phyloP scores from a whole-genome alignment of 306 rosid genomes.

The Dalbergia cultrata region DNA sequence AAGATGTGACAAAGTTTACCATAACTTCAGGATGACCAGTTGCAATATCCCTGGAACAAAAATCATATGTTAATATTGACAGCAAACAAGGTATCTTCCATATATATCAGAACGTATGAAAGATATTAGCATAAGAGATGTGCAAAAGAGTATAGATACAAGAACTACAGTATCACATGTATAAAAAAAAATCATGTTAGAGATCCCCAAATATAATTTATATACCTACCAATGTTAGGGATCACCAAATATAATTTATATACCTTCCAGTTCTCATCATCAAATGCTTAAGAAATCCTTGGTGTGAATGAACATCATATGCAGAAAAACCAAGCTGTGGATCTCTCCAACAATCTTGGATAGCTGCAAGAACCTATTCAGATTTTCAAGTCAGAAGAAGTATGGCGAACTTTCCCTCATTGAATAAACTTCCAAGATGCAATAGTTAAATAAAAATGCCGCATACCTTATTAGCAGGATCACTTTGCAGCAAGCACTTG shows the following conservation, averaged over 20 bases:
- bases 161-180: conserved; percentile 22
- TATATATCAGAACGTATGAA: conserved; percentile 28
- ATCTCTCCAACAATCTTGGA: conserved; percentile 95
- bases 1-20: conserved; percentile 98
- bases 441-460: background rate
- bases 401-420: conserved; percentile 50
- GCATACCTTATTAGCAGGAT: conserved; percentile 81
- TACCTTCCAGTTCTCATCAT: conserved; percentile 98
- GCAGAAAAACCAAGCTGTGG: conserved; percentile 83
- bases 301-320: conserved; percentile 77
- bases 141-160: conserved; percentile 8
- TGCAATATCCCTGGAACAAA: conserved; percentile 66
- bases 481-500: conserved; percentile 81
- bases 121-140: background rate
- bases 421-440: conserved; percentile 18
- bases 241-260: conserved; percentile 29
- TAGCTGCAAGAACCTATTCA: conserved; percentile 79
- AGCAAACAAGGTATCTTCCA: conserved; percentile 23
- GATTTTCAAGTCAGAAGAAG: conserved; percentile 51
- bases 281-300: conserved; percentile 92
- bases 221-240: conserved; percentile 72
- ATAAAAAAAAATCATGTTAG: background rate
- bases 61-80: conserved; percentile 28
- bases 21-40: conserved; percentile 83
- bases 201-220: conserved; percentile 27